Percentiles rank a stretch among this genome's conserved stretches.
phyloP scores from a whole-genome alignment of 2,329 filamentous ascomycete species.

The Alternaria rosae region DNA sequence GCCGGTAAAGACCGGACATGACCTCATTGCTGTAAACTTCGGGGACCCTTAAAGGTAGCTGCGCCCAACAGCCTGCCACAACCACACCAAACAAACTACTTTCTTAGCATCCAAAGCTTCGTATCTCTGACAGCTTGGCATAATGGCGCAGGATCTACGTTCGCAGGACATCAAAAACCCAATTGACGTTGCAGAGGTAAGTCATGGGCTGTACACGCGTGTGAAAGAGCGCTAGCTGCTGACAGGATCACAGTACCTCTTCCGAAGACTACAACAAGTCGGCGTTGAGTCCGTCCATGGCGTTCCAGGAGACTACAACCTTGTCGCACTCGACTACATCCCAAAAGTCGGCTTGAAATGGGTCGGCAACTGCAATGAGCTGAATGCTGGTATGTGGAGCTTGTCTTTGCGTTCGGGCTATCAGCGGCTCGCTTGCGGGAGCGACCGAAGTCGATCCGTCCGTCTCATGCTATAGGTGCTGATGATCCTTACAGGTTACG shows the following conservation, averaged over 20 bases:
- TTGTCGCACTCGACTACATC: constrained; percentile 64
- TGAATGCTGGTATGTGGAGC: constrained; percentile 60
- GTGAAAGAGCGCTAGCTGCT: constrained; percentile 14
- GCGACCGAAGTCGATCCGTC: constrained; percentile 1
- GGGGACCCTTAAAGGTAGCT: constrained; percentile 18
- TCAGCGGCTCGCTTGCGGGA: constrained; percentile 4
- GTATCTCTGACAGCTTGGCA: constrained; percentile 11
- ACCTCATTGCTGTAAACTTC: constrained; percentile 13
- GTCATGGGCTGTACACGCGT: constrained; percentile 7
- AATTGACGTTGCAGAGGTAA: constrained; percentile 65
- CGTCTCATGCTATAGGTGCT: not conserved
- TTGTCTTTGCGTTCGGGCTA: not conserved
- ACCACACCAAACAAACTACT: constrained; percentile 9
- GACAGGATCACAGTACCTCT: constrained; percentile 40
- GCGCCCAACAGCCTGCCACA: constrained; percentile 22
- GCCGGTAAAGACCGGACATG: constrained; percentile 20
- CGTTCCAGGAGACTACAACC: constrained; percentile 55
- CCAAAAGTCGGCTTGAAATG: constrained; percentile 62
- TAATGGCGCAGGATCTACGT: constrained; percentile 51
- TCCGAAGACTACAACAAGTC: constrained; percentile 53
- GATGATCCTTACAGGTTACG: constrained; percentile 49
- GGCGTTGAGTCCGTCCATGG: constrained; percentile 57
- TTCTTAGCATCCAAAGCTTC: constrained; percentile 5
- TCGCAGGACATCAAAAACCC: constrained; percentile 53
- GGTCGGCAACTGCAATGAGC: constrained; percentile 69